Evolutionary conservation across 2,329 filamentous ascomycete species (phyloP).

Genomic region (Claviceps quebecensis): DNA sequence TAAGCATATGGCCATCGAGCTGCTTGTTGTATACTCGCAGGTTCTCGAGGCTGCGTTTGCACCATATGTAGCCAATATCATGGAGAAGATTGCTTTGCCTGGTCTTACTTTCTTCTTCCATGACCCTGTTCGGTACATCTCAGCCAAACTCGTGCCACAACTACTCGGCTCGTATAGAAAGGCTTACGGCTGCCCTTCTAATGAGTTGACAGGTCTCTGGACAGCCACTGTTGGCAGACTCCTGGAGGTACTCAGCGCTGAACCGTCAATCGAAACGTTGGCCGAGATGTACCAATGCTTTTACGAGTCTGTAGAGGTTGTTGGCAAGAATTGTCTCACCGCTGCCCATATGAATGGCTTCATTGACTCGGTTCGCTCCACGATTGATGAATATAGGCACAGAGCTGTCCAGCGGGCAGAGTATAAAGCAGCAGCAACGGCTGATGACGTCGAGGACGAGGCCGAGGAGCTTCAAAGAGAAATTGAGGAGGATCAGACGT

Average conservation of each 20-base stretch:
- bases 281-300: slow-evolving; percentile 99
- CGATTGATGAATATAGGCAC: slow-evolving; percentile 83
- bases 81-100: slow-evolving; percentile 91
- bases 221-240: slow-evolving; percentile 74
- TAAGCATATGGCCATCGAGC: slow-evolving; percentile 98
- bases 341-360: slow-evolving; percentile 71
- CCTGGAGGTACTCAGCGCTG: slow-evolving; percentile 81
- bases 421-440: slow-evolving; percentile 57
- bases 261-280: slow-evolving; percentile 89
- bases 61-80: slow-evolving; percentile 79
- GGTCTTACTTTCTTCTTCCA: slow-evolving; percentile 98
- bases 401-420: slow-evolving; percentile 74
- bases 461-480: slow-evolving; percentile 77
- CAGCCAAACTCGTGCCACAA: slow-evolving; percentile 86
- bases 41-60: slow-evolving; percentile 89
- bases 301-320: slow-evolving; percentile 92
- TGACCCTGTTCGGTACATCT: slow-evolving; percentile 88
- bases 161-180: slow-evolving; percentile 91
- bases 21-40: slow-evolving; percentile 93
- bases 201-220: slow-evolving; percentile 74
- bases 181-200: slow-evolving; percentile 67
- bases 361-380: slow-evolving; percentile 71
- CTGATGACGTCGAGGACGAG: slow-evolving; percentile 81
- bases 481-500: slow-evolving; percentile 91
- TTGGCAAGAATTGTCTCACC: slow-evolving; percentile 72